Percentiles rank a stretch among this genome's conserved stretches.
Evolutionary conservation across 345 rosid species (phyloP).

Genomic region (Euclidium syriacum): DNA sequence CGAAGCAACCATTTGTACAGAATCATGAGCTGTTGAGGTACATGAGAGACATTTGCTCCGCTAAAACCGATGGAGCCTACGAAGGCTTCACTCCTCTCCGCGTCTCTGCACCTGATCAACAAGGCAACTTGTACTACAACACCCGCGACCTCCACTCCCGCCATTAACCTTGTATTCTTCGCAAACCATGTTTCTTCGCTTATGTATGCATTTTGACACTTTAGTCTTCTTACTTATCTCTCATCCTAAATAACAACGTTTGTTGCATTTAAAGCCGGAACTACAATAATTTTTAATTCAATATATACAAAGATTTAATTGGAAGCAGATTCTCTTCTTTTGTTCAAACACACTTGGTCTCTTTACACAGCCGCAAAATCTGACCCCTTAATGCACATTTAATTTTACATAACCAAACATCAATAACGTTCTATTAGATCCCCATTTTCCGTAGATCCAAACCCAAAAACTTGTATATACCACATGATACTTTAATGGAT

Average conservation of each 20-base stretch:
- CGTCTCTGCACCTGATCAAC: slow-evolving; percentile 23
- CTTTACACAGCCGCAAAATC: slow-evolving; percentile 31
- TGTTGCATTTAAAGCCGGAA: slow-evolving; percentile 8
- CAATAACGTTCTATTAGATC: not conserved
- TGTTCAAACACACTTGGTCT: slow-evolving; percentile 18
- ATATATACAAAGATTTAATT: slow-evolving; percentile 1
- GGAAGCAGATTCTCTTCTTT: slow-evolving; percentile 18
- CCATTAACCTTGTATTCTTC: not conserved
- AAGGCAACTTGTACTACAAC: slow-evolving; percentile 32
- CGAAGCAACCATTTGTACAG: slow-evolving; percentile 32
- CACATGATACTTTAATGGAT: slow-evolving; percentile 5
- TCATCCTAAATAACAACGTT: slow-evolving; percentile 5
- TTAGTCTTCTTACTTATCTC: not conserved
- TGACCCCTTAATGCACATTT: slow-evolving; percentile 20
- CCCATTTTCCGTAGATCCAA: slow-evolving; percentile 3
- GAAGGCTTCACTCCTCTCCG: slow-evolving; percentile 34
- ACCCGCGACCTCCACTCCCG: slow-evolving; percentile 24
- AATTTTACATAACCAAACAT: slow-evolving; percentile 15
- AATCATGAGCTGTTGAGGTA: slow-evolving; percentile 30
- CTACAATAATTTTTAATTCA: slow-evolving; percentile 8
- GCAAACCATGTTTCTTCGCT: not conserved
- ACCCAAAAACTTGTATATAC: not conserved
- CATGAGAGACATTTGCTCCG: slow-evolving; percentile 32
- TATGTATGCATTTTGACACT: slow-evolving; percentile 11
- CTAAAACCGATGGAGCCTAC: slow-evolving; percentile 29